Base-by-base conservation (phyloP, 129 eudicot species). In the Flaveria trinervia region DNA sequence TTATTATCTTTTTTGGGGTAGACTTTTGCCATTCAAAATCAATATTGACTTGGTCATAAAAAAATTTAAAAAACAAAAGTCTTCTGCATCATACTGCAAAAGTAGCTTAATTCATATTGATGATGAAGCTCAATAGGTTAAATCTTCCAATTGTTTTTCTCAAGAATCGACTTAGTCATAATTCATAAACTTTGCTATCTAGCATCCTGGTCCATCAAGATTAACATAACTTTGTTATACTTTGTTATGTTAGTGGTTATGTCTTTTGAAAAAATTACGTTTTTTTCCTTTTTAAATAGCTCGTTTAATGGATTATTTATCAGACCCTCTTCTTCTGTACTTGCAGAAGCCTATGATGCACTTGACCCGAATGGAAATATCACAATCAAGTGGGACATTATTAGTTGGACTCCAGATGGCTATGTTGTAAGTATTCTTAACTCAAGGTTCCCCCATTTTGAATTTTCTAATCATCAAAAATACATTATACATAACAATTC, bases 351-450 rank as follows among this genome's bases (percentile, higher is more conserved):
- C 15, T 91, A 91, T 74, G 98, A 91, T 86, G 86, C 96, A 23
- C 97, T 91, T 72, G 96, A 93, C 70, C 97, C 98, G 3, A 91
- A 81, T 80, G 98, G 98, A 56, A 91, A 94, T 71, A 86, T 94
- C 73, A 94, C 97, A 7, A 83, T 94, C 55, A 94, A 94, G 79
- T 94, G 98, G 98, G 98, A 94, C 71, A 75, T 94, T 20, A 85
- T 91, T 41, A 81, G 76, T 62, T 94, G 97, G 98, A 91, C 98
- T 28, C 90, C 98, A 4, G 98, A 94, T 73, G 98, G 97, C 74
- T 94, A 94, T 83, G 96, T 94, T 62, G 98, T 94, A 86, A 91
- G 97, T 82, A 70, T 39, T 17, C 44, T 8, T 60, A 22, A 55
- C 65, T 75, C 74, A 36, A 15, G 39, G 7, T 51, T 33, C 48